Conservation (phyloP, 2,329 filamentous ascomycete species). For the Neodidymelliopsis sp. region DNA sequence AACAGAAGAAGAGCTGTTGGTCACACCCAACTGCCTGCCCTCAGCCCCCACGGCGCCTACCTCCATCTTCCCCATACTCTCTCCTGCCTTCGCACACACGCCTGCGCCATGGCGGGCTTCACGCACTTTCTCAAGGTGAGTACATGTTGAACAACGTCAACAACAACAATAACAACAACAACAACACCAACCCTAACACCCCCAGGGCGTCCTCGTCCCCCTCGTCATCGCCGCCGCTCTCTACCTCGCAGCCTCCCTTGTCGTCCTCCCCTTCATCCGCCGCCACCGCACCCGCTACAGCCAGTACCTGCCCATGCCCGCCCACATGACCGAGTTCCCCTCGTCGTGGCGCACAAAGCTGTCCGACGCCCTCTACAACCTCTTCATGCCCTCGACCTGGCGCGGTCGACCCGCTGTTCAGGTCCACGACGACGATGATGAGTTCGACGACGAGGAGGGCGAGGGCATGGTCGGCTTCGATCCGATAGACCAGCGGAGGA, state of each 20-base stretch:
- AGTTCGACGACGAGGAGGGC: conserved; percentile 56
- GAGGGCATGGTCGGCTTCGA: conserved; percentile 58
- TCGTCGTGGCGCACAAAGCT: conserved; percentile 44
- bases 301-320: conserved; percentile 54
- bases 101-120: conserved; percentile 42
- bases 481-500: conserved; percentile 43
- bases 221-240: conserved; percentile 53
- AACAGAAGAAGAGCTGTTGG: too few relatives aligned
- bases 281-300: conserved; percentile 54
- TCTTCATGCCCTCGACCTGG: conserved; percentile 45
- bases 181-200: conserved; percentile 20
- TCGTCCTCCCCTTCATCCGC: conserved; percentile 55
- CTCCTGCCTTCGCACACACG: too few relatives aligned
- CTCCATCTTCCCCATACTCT: too few relatives aligned
- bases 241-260: conserved; percentile 52
- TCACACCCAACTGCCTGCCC: too few relatives aligned
- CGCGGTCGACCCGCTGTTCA: conserved; percentile 33
- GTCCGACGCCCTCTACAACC: conserved; percentile 44
- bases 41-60: not conserved
- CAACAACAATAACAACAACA: not conserved
- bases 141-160: not conserved
- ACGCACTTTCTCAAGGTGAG: conserved; percentile 46
- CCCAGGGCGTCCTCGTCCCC: conserved; percentile 55
- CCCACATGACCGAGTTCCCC: conserved; percentile 21
- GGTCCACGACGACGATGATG: conserved; percentile 47